Evolutionary conservation across 2,329 filamentous ascomycete genomes (phyloP).

Genomic region (Thelonectria blattea): DNA sequence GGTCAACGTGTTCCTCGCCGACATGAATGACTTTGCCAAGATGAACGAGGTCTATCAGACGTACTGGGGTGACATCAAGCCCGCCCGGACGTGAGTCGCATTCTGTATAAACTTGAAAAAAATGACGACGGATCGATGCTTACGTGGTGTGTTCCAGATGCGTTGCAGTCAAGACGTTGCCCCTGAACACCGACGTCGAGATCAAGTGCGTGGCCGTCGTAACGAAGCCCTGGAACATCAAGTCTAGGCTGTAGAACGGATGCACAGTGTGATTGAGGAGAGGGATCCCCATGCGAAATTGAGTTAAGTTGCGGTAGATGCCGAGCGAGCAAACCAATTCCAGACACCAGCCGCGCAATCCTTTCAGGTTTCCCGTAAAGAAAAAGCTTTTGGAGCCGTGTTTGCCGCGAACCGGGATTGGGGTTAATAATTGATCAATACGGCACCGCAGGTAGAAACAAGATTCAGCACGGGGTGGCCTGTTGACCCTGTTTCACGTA

Average conservation of each 20-base stretch:
- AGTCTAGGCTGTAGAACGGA: constrained; percentile 25
- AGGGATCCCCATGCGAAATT: too few relatives aligned
- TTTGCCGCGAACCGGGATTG: too few relatives aligned
- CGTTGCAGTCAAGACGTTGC: constrained; percentile 41
- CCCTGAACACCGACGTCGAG: constrained; percentile 39
- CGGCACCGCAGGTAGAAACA: too few relatives aligned
- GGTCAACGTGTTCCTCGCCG: constrained; percentile 72
- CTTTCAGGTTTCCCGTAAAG: too few relatives aligned
- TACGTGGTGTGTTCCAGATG: constrained; percentile 28
- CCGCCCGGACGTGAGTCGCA: constrained; percentile 43
- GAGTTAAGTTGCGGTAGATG: neutral
- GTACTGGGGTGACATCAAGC: constrained; percentile 63
- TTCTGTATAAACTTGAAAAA: too few relatives aligned
- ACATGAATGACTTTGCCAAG: constrained; percentile 74
- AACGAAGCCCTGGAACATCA: constrained; percentile 25
- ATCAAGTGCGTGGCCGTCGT: constrained; percentile 39
- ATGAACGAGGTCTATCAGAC: constrained; percentile 77
- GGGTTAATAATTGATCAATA: too few relatives aligned
- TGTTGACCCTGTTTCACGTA: neutral
- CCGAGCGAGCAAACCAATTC: too few relatives aligned
- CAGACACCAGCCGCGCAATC: neutral
- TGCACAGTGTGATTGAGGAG: too few relatives aligned
- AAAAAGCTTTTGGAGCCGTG: neutral
- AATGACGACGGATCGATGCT: neutral
- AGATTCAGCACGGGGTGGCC: too few relatives aligned